Percentiles rank a stretch among this genome's conserved stretches.
Evolutionary conservation across 1,139 yeast genomes (phyloP).

Genomic region (Candida neerlandica): DNA sequence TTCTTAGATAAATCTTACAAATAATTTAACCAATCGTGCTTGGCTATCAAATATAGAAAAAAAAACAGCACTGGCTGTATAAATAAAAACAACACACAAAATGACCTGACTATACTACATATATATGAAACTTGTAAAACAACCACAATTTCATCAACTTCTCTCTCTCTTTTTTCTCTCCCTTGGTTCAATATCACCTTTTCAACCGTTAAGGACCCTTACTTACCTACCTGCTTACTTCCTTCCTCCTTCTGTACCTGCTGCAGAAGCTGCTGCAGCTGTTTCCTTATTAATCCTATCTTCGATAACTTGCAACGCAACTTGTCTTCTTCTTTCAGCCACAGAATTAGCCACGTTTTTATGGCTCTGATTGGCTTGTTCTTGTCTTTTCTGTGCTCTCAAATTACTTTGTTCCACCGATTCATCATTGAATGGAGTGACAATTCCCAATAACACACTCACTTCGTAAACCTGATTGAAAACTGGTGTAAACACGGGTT

Average conservation of each 20-base stretch:
- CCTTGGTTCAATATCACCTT: background rate
- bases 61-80: no score
- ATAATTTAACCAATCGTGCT: no score
- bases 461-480: conserved; percentile 57
- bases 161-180: background rate
- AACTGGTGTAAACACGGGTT: conserved; percentile 55
- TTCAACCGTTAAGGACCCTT: no score
- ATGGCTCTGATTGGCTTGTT: conserved; percentile 43
- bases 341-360: conserved; percentile 55
- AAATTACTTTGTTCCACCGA: conserved; percentile 74
- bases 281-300: conserved; percentile 57
- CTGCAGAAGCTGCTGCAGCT: background rate
- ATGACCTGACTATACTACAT: background rate
- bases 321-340: conserved; percentile 84
- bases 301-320: conserved; percentile 81
- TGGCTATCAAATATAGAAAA: no score
- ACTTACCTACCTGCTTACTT: background rate
- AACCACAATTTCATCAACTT: no score
- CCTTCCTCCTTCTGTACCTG: background rate
- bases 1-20: no score
- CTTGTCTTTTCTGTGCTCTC: conserved; percentile 63
- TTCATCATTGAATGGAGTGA: conserved; percentile 70
- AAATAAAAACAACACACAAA: background rate
- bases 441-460: conserved; percentile 54
- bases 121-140: background rate